Base-by-base conservation (phyloP, 2,329 filamentous ascomycete species). In the Xylariomycetidae sp. region DNA sequence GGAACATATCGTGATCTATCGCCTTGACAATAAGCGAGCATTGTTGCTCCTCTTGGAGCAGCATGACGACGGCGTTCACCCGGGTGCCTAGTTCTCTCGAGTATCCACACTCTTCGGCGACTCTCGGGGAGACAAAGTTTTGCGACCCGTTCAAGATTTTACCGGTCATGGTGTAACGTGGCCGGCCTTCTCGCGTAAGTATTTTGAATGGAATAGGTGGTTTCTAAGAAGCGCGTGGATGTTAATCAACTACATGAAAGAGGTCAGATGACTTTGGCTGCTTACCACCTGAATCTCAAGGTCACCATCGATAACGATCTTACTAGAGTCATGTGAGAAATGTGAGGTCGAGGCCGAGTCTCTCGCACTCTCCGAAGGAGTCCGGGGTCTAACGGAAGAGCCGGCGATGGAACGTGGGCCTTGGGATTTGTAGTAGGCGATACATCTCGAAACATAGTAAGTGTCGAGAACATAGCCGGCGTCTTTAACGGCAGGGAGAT, bases 201-300 rank as follows among this genome's bases (percentile, higher is more conserved):
- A 30, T 30, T 6, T 8, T 11, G 16, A 30, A 12, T 18, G 28
- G 28, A n/a, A 30, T 13, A n/a, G n/a, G n/a, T n/a, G n/a, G n/a
- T n/a, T n/a, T n/a, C n/a, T n/a, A n/a, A n/a, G n/a, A 30, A 7
- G 18, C 10, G 12, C 14, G 11, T n/a, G 14, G 19, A 19, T 4
- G 11, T 30, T 11, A 16, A 16, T n/a, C 16, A 16, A 16, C 7
- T 8, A 13, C 12, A 11, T 30, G 27, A 6, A 11, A 18, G 14
- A 6, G 16, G 9, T n/a, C 12, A 8, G 17, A 30, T 6, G 27
- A n/a, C 7, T 7, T 11, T 19, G 8, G n/a, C n/a, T n/a, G 22
- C 28, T 30, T 20, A 30, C 28, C 16, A 16, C 15, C 28, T 30
- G 16, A 18, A n/a, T n/a, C n/a, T n/a, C n/a, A n/a, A n/a, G n/a